Conservation (phyloP, 106 monocot species). For the Dactylorhiza incarnata region DNA sequence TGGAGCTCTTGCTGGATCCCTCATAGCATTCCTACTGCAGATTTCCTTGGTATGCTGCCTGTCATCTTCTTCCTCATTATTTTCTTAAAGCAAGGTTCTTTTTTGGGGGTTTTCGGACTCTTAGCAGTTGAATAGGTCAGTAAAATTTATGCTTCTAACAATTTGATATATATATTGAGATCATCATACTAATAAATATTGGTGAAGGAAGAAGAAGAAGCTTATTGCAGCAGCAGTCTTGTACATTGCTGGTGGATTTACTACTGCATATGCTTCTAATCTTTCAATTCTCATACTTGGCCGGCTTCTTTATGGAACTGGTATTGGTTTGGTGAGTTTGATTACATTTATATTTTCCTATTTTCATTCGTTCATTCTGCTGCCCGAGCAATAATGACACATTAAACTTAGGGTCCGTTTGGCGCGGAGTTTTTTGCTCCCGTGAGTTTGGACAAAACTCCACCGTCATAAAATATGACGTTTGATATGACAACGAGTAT, state of each 20-base stretch:
- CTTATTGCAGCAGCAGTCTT: slow-evolving; percentile 62
- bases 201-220: slow-evolving; percentile 86
- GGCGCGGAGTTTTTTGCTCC: no score
- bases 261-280: slow-evolving; percentile 67
- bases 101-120: background rate
- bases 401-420: background rate
- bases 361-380: background rate
- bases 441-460: no score
- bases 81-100: background rate
- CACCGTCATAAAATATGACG: no score
- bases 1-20: slow-evolving; percentile 89
- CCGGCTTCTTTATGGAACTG: slow-evolving; percentile 72
- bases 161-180: background rate
- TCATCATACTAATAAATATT: slow-evolving; percentile 8
- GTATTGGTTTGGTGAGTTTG: slow-evolving; percentile 85
- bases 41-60: slow-evolving; percentile 65
- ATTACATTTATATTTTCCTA: background rate
- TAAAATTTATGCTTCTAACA: background rate
- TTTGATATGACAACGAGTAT: no score
- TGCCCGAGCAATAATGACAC: background rate
- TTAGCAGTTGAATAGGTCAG: background rate
- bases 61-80: background rate
- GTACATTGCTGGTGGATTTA: slow-evolving; percentile 58
- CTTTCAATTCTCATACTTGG: slow-evolving; percentile 76
- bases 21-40: slow-evolving; percentile 64